These are phyloP conservation scores for Nepenthes gracilis DNA, from an alignment of 148 eudicot species.

Conservation along the genomic window DNA sequence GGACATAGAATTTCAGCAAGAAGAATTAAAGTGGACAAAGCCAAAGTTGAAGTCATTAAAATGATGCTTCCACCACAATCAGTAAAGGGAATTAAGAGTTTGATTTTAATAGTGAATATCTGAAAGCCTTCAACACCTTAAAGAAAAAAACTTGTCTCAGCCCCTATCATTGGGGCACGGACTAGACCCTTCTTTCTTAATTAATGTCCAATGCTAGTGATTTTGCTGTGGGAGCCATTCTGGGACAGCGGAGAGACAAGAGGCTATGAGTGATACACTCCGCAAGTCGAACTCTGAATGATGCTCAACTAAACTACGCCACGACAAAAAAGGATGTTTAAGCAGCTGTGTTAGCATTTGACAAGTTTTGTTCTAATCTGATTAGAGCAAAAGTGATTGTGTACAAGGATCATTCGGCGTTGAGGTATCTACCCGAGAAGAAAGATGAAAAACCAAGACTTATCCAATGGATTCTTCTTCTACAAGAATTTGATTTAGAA, in stretches of 20 bases:
- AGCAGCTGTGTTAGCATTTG: neutral
- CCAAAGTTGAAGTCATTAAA: too few species aligned
- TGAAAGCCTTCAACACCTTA: neutral
- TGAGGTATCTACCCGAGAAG: neutral
- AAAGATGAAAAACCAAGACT: neutral
- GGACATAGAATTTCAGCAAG: neutral
- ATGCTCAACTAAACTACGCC: neutral
- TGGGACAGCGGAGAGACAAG: neutral
- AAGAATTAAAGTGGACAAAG: neutral
- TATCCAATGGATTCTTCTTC: neutral
- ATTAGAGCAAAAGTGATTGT: neutral
- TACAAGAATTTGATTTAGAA: neutral
- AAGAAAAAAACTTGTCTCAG: neutral
- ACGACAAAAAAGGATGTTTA: neutral
- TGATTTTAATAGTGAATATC: neutral
- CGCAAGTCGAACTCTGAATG: neutral
- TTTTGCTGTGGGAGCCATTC: neutral
- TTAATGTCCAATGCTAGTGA: neutral
- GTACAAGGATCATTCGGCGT: neutral
- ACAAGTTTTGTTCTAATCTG: neutral
- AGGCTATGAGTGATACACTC: neutral
- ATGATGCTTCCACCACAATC: neutral
- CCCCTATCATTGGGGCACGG: neutral
- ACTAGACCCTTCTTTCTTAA: neutral
- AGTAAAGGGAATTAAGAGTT: neutral